Conservation (phyloP, 2,329 filamentous ascomycete species). For the Aspergillus hiratsukae region DNA sequence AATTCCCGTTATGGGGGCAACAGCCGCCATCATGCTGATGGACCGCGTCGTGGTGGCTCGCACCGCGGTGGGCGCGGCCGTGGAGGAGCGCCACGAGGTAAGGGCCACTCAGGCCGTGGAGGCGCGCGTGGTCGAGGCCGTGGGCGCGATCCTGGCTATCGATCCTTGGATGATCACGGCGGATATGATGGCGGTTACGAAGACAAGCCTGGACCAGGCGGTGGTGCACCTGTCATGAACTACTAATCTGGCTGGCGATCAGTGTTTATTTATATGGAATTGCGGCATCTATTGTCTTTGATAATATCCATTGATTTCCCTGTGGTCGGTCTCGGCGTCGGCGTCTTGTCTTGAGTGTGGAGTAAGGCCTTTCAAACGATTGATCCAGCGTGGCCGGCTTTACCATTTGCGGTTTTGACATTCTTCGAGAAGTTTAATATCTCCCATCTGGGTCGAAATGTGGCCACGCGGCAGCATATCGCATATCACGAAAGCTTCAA, state of each 20-base stretch:
- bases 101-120: conserved; percentile 34
- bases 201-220: conserved; percentile 24
- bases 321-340: background rate
- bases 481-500: too few relatives aligned
- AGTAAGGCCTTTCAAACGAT: background rate
- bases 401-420: background rate
- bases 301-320: background rate
- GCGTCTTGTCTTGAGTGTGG: background rate
- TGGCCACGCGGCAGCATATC: too few relatives aligned
- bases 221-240: conserved; percentile 36
- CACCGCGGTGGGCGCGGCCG: conserved; percentile 31
- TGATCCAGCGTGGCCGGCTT: background rate
- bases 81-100: conserved; percentile 35
- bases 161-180: conserved; percentile 60
- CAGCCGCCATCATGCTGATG: conserved; percentile 38
- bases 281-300: background rate
- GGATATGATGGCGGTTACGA: conserved; percentile 29
- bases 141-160: conserved; percentile 55
- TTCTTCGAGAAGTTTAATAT: background rate
- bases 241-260: conserved; percentile 23
- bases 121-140: conserved; percentile 44
- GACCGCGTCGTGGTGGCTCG: conserved; percentile 33
- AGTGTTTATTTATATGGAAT: background rate
- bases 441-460: background rate
- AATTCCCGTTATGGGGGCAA: conserved; percentile 29